These are phyloP conservation scores for Blumeria graminis DNA, from an alignment of 2,329 filamentous ascomycete genomes.

Conservation along the genomic window DNA sequence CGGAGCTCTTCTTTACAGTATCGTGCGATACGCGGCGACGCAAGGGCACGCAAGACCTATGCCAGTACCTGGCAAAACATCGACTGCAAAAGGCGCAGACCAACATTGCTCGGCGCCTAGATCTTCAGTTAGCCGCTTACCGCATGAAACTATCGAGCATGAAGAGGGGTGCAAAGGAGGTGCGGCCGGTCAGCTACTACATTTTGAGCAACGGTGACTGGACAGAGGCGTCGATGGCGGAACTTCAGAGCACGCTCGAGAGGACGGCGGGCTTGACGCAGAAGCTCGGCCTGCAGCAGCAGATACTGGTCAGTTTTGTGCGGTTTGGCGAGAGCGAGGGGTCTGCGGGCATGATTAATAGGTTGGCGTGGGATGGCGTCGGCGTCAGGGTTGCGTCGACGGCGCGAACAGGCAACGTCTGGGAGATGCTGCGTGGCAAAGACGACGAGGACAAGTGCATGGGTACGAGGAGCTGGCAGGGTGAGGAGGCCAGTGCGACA, in stretches of 20 bases:
- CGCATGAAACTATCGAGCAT: constrained; percentile 3
- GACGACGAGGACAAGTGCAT: too few relatives aligned
- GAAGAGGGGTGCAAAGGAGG: constrained; percentile 3
- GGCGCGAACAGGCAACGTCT: too few relatives aligned
- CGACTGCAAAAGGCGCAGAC: constrained; percentile 5
- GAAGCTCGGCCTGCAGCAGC: not conserved
- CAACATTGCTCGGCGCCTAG: constrained; percentile 7
- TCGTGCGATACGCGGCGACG: constrained; percentile 9
- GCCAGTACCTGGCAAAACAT: constrained; percentile 3
- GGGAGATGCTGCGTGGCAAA: too few relatives aligned
- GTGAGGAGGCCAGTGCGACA: too few relatives aligned
- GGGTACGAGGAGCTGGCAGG: too few relatives aligned
- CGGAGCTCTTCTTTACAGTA: constrained; percentile 12
- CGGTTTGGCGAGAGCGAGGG: not conserved
- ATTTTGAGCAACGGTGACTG: constrained; percentile 8
- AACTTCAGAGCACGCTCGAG: not conserved
- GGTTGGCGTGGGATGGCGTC: too few relatives aligned
- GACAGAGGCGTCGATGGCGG: constrained; percentile 13
- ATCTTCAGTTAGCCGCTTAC: constrained; percentile 7
- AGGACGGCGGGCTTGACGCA: not conserved
- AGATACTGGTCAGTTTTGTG: not conserved
- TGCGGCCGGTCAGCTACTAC: constrained; percentile 10
- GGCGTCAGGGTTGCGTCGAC: too few relatives aligned
- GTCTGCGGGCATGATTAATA: too few relatives aligned
- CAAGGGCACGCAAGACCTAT: constrained; percentile 8